phyloP scores from a whole-genome alignment of 352 stramenopile genomes.

The Phytophthora foliorum region DNA sequence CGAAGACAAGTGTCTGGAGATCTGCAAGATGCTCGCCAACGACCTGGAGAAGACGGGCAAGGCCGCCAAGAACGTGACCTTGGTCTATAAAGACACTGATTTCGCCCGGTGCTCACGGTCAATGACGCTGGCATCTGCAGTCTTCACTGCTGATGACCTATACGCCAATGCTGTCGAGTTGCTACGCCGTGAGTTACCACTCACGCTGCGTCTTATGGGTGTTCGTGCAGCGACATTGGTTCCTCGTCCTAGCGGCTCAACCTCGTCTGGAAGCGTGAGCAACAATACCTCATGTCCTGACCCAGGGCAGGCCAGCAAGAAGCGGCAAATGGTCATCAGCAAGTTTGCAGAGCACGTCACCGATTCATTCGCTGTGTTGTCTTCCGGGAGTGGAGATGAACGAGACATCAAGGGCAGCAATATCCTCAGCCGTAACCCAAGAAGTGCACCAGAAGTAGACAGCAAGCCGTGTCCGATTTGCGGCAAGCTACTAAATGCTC shows the following conservation, averaged over 20 bases:
- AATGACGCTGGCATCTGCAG: conserved; percentile 47
- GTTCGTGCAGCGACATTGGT: conserved; percentile 66
- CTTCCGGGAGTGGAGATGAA: conserved; percentile 8
- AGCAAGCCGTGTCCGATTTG: conserved; percentile 61
- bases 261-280: conserved; percentile 23
- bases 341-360: conserved; percentile 42
- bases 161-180: conserved; percentile 56
- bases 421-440: conserved; percentile 2
- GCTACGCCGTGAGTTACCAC: conserved; percentile 68
- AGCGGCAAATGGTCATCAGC: conserved; percentile 60
- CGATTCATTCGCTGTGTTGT: conserved; percentile 12
- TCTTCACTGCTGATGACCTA: conserved; percentile 60
- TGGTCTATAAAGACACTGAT: conserved; percentile 79
- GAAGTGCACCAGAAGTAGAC: conserved; percentile 23
- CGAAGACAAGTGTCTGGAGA: conserved; percentile 70
- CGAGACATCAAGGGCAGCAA: background rate
- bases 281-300: conserved; percentile 13
- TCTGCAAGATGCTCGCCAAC: conserved; percentile 64
- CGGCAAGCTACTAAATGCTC: conserved; percentile 55
- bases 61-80: conserved; percentile 66
- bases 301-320: conserved; percentile 26
- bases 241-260: conserved; percentile 15
- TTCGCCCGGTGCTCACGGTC: conserved; percentile 71
- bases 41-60: conserved; percentile 60
- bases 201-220: conserved; percentile 75